Evolutionary conservation across 176 grass and related monocot species (phyloP).

Genomic region (Lolium perenne): DNA sequence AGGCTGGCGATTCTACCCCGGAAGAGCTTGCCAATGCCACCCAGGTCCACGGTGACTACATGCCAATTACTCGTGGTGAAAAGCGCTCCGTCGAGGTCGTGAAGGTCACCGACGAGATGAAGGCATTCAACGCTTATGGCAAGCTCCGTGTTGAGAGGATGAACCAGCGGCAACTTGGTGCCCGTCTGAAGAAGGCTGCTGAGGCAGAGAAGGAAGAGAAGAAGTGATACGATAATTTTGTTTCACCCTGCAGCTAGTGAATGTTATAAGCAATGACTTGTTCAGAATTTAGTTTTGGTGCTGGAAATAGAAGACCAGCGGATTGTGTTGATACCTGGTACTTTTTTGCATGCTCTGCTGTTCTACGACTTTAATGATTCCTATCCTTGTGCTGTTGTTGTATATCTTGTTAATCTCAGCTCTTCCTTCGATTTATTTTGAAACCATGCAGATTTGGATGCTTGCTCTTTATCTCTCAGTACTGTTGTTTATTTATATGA

Average conservation of each 20-base stretch:
- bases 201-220: slow-evolving; percentile 96
- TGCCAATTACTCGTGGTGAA: slow-evolving; percentile 78
- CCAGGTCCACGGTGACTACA: slow-evolving; percentile 84
- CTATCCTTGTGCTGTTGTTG: neutral
- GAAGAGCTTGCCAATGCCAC: slow-evolving; percentile 87
- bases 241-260: slow-evolving; percentile 36
- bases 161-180: slow-evolving; percentile 82
- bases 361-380: neutral
- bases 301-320: slow-evolving; percentile 45
- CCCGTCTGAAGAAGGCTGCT: slow-evolving; percentile 78
- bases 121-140: slow-evolving; percentile 65
- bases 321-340: slow-evolving; percentile 37
- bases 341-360: neutral
- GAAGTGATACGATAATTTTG: slow-evolving; percentile 50
- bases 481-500: no score
- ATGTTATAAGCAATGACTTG: slow-evolving; percentile 19
- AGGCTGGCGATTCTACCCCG: slow-evolving; percentile 91
- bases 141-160: slow-evolving; percentile 91
- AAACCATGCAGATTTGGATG: neutral
- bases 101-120: slow-evolving; percentile 87
- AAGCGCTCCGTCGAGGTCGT: slow-evolving; percentile 76
- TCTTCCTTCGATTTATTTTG: neutral
- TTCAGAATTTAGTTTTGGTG: slow-evolving; percentile 51
- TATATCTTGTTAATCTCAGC: neutral
- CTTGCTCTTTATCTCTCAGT: neutral